phyloP scores from a whole-genome alignment of 306 rosid species.

The Quercus alba region DNA sequence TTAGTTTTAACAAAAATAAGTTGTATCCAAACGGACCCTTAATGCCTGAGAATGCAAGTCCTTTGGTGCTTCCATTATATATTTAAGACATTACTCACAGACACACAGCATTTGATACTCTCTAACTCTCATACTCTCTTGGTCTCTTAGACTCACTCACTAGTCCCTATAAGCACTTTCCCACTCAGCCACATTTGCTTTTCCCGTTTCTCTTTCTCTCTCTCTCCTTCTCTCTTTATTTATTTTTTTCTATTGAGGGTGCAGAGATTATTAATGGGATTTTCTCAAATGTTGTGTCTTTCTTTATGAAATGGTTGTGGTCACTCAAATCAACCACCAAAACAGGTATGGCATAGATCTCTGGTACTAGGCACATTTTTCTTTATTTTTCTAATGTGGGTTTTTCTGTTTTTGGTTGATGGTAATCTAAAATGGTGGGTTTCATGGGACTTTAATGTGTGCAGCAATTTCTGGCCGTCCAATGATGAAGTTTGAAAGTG shows the following conservation, averaged over 20 bases:
- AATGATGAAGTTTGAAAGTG: constrained; percentile 91
- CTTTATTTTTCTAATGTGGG: background rate
- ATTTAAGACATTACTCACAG: no score
- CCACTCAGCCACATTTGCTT: no score
- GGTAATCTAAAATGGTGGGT: constrained; percentile 16
- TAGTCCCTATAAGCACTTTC: no score
- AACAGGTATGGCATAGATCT: constrained; percentile 75
- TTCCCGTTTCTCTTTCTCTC: no score
- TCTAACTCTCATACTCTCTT: no score
- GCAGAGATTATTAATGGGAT: constrained; percentile 66
- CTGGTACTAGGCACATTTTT: constrained; percentile 5
- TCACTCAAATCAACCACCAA: constrained; percentile 72
- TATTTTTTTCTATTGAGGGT: constrained; percentile 13
- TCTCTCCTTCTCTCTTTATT: background rate
- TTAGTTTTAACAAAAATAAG: no score
- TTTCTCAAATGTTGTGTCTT: constrained; percentile 65
- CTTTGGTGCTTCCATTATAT: no score
- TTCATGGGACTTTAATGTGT: background rate
- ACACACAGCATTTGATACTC: no score
- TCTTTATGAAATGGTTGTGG: constrained; percentile 71
- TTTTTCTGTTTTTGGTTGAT: background rate
- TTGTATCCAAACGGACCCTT: no score
- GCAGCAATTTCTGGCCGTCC: constrained; percentile 78
- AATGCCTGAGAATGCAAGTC: no score
- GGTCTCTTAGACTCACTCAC: no score